Evolutionary conservation across 352 stramenopile genomes (phyloP).

Genomic region (Globisporangium takayamanum): DNA sequence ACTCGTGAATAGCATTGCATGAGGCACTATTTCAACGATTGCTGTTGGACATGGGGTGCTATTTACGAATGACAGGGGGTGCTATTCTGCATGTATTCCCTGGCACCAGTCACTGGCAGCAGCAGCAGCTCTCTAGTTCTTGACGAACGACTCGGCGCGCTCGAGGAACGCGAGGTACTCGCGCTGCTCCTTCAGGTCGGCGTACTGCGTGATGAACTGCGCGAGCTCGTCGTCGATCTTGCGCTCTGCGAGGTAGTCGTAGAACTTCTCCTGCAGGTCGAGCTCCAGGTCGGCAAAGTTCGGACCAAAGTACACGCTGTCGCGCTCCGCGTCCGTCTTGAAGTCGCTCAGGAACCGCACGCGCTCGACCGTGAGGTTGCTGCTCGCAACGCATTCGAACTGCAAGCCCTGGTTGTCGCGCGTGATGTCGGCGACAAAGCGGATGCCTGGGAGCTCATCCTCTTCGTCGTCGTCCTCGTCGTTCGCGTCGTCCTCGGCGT

Average conservation of each 20-base stretch:
- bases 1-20: too few relatives aligned
- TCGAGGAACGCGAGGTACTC: constrained; percentile 81
- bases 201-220: constrained; percentile 82
- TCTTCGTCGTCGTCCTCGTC: constrained; percentile 54
- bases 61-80: not conserved
- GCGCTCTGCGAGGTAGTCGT: constrained; percentile 67
- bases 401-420: constrained; percentile 69
- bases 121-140: constrained; percentile 35
- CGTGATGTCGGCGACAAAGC: constrained; percentile 67
- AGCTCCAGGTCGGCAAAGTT: constrained; percentile 80
- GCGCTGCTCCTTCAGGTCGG: constrained; percentile 82
- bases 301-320: constrained; percentile 69
- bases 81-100: not conserved
- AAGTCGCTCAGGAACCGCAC: constrained; percentile 65
- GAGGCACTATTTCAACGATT: too few relatives aligned
- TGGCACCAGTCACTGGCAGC: not conserved
- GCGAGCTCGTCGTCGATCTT: constrained; percentile 80
- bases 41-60: not conserved
- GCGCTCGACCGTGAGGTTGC: constrained; percentile 73
- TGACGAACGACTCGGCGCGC: constrained; percentile 58
- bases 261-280: constrained; percentile 80
- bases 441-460: constrained; percentile 69
- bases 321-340: constrained; percentile 42
- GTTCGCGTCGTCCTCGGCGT: constrained; percentile 24
- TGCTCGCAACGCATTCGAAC: constrained; percentile 79